Evolutionary conservation across 225 moss, liverwort and hornwort genomes (phyloP).

Genomic region (Lunularia cruciata): DNA sequence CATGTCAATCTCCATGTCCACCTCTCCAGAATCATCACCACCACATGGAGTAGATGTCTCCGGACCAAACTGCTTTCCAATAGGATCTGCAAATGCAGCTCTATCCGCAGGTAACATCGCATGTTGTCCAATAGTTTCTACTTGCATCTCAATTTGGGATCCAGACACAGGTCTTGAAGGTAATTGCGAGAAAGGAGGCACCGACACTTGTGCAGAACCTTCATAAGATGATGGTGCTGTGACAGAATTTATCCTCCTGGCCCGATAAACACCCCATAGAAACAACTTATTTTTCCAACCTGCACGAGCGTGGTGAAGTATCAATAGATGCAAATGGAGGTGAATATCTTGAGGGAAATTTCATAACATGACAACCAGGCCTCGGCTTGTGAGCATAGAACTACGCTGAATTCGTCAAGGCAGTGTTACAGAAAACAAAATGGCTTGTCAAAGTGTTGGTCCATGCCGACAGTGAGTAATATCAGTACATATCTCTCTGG

Average conservation of each 20-base stretch:
- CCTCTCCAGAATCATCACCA: conserved; percentile 52
- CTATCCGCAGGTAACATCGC: conserved; percentile 21
- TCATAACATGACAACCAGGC: too few relatives aligned
- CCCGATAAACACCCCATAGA: conserved; percentile 97
- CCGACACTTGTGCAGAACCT: conserved; percentile 8
- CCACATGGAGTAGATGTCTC: conserved; percentile 21
- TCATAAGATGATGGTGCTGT: background rate
- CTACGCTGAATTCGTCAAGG: too few relatives aligned
- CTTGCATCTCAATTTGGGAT: conserved; percentile 10
- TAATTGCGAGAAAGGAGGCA: background rate
- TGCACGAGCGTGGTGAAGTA: conserved; percentile 33
- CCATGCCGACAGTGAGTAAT: too few relatives aligned
- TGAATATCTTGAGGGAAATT: too few relatives aligned
- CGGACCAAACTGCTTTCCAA: background rate
- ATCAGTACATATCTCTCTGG: too few relatives aligned
- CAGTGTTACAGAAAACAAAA: too few relatives aligned
- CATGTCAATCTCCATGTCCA: conserved; percentile 93
- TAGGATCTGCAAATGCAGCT: background rate
- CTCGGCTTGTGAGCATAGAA: too few relatives aligned
- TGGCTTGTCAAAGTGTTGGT: too few relatives aligned
- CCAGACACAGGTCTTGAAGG: background rate
- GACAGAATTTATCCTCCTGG: conserved; percentile 41
- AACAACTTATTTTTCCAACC: conserved; percentile 83
- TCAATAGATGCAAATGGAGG: too few relatives aligned
- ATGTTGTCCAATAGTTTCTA: background rate